A percentile compares a stretch with the other conserved stretches of the same genome.
phyloP scores from a whole-genome alignment of 345 rosid genomes.

The Pugionium dolabratum region DNA sequence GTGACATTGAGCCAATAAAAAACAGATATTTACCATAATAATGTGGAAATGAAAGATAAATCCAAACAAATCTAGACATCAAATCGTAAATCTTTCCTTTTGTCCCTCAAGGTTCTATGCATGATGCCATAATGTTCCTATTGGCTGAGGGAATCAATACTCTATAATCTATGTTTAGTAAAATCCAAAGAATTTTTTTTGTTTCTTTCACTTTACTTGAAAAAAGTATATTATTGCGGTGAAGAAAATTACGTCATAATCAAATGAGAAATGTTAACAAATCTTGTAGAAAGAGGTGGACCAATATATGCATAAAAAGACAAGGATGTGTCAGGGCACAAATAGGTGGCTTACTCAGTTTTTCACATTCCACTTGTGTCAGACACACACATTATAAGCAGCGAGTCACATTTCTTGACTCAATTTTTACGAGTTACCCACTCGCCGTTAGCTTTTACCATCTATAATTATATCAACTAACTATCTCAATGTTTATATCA shows the following conservation, averaged over 20 bases:
- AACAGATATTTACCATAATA: slow-evolving; percentile 9
- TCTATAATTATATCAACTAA: slow-evolving; percentile 27
- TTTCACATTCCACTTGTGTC: slow-evolving; percentile 42
- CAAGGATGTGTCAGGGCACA: slow-evolving; percentile 39
- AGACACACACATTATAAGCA: slow-evolving; percentile 38
- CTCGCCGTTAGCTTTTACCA: slow-evolving; percentile 13
- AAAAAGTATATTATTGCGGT: slow-evolving; percentile 13
- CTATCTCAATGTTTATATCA: slow-evolving; percentile 24
- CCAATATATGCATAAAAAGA: slow-evolving; percentile 32
- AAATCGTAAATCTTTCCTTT: slow-evolving; percentile 30
- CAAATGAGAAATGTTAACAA: slow-evolving; percentile 6
- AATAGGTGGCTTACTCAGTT: slow-evolving; percentile 38
- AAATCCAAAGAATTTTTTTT: slow-evolving; percentile 24
- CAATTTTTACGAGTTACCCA: slow-evolving; percentile 7
- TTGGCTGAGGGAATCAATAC: slow-evolving; percentile 37
- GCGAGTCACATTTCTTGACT: slow-evolving; percentile 36
- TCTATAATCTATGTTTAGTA: slow-evolving; percentile 11
- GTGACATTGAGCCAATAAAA: slow-evolving; percentile 11
- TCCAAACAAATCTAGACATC: slow-evolving; percentile 37
- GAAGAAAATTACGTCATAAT: background rate
- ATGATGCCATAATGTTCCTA: slow-evolving; percentile 35
- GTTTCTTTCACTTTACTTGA: background rate
- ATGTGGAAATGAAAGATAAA: slow-evolving; percentile 20
- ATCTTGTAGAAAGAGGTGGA: slow-evolving; percentile 33
- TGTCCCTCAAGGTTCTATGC: slow-evolving; percentile 40